These are phyloP conservation scores for Tagetes erecta DNA, from an alignment of 129 eudicot genomes.

Conservation along the genomic window DNA sequence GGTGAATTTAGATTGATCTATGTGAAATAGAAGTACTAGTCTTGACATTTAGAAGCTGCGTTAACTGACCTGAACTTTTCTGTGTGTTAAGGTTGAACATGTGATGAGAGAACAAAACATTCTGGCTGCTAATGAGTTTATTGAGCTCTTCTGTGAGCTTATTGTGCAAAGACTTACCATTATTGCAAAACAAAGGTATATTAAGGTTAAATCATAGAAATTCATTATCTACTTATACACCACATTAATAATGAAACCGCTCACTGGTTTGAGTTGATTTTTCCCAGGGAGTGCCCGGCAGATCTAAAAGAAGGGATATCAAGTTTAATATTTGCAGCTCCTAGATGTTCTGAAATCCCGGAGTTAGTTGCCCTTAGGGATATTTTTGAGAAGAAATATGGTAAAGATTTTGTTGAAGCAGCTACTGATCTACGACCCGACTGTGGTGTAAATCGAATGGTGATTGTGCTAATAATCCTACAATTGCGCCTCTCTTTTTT, in stretches of 20 bases:
- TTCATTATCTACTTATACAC: neutral
- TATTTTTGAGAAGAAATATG: constrained; percentile 85
- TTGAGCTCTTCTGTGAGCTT: constrained; percentile 94
- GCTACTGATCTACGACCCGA: constrained; percentile 92
- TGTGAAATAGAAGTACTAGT: neutral
- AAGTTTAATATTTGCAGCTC: constrained; percentile 84
- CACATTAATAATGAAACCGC: neutral
- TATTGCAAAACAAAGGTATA: constrained; percentile 79
- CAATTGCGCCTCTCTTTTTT: neutral
- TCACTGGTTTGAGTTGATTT: constrained; percentile 19
- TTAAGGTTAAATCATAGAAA: neutral
- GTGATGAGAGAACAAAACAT: constrained; percentile 94
- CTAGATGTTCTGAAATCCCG: constrained; percentile 97
- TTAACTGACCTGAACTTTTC: constrained; percentile 2
- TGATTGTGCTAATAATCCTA: constrained; percentile 19
- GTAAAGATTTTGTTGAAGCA: constrained; percentile 85
- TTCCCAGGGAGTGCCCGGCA: constrained; percentile 78
- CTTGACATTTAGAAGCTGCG: neutral
- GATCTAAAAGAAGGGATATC: constrained; percentile 94
- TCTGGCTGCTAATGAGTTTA: constrained; percentile 91
- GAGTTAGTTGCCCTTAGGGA: constrained; percentile 74
- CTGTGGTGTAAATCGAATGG: constrained; percentile 96
- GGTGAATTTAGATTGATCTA: neutral
- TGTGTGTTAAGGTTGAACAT: constrained; percentile 69
- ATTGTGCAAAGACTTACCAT: constrained; percentile 83